Evolutionary conservation across 768 basidiomycete genomes (phyloP).

Genomic region (Ramaria sp.): DNA sequence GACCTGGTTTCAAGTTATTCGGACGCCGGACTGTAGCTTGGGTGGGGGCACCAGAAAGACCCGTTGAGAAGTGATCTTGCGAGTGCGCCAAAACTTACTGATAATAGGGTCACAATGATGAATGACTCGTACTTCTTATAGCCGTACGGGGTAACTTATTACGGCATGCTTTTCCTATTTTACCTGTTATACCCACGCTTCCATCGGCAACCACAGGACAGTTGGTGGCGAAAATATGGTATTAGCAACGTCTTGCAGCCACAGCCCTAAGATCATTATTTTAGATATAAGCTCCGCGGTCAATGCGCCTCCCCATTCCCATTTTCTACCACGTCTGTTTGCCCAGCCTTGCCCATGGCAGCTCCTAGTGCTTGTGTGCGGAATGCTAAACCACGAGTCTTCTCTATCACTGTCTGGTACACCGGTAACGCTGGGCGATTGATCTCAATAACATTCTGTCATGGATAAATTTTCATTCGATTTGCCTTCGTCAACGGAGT

Average conservation of each 20-base stretch:
- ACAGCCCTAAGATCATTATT: neutral
- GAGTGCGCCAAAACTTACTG: too few species aligned
- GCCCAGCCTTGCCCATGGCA: conserved; percentile 41
- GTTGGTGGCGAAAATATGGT: neutral
- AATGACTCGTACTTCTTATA: too few species aligned
- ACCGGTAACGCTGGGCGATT: conserved; percentile 81
- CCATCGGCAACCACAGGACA: too few species aligned
- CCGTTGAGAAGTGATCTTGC: too few species aligned
- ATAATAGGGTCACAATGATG: too few species aligned
- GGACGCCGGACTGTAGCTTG: too few species aligned
- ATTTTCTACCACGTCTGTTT: neutral
- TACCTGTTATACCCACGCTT: too few species aligned
- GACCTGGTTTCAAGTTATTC: too few species aligned
- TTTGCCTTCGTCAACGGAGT: neutral
- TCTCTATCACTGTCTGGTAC: conserved; percentile 92
- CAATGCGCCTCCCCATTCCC: neutral
- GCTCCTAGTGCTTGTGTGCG: conserved; percentile 85
- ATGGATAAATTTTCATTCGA: conserved; percentile 9
- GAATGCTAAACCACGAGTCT: conserved; percentile 84
- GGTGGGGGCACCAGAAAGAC: too few species aligned
- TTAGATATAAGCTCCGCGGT: neutral
- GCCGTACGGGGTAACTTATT: too few species aligned
- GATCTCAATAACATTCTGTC: conserved; percentile 92
- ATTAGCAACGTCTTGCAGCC: neutral
- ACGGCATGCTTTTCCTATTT: too few species aligned